These are phyloP conservation scores for Saccharomyces mikatae DNA, from an alignment of 805 yeast species.

Conservation along the genomic window DNA sequence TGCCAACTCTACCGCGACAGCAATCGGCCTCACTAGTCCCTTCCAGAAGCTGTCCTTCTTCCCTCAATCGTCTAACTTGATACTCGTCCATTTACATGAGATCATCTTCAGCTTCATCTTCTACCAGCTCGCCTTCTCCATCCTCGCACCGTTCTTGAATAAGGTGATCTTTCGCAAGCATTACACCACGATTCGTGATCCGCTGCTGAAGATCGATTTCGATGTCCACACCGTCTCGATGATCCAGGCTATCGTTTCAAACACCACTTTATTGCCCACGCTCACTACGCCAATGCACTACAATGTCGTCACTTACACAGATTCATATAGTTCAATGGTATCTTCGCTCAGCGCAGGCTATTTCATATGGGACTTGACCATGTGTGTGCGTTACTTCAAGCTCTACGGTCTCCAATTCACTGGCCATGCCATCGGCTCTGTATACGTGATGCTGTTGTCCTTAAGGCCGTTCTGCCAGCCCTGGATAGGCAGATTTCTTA, in stretches of 20 bases:
- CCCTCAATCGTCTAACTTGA: slow-evolving; percentile 35
- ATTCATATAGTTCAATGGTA: slow-evolving; percentile 70
- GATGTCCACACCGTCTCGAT: slow-evolving; percentile 87
- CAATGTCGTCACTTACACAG: slow-evolving; percentile 58
- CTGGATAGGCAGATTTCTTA: slow-evolving; percentile 72
- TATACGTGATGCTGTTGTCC: slow-evolving; percentile 59
- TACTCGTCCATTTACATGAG: slow-evolving; percentile 68
- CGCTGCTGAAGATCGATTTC: slow-evolving; percentile 56
- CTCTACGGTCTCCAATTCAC: slow-evolving; percentile 77
- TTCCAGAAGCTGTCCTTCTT: slow-evolving; percentile 24
- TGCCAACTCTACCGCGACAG: background rate
- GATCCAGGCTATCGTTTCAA: slow-evolving; percentile 68
- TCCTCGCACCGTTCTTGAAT: slow-evolving; percentile 44
- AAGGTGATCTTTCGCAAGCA: slow-evolving; percentile 41
- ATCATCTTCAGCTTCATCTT: slow-evolving; percentile 49
- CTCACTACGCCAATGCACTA: slow-evolving; percentile 40
- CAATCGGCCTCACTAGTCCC: slow-evolving; percentile 13
- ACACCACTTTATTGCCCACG: slow-evolving; percentile 54
- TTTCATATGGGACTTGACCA: slow-evolving; percentile 80
- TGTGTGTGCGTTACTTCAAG: slow-evolving; percentile 55
- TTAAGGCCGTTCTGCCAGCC: slow-evolving; percentile 71
- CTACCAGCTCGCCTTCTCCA: slow-evolving; percentile 47
- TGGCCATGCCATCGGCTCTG: slow-evolving; percentile 76
- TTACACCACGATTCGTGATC: slow-evolving; percentile 41
- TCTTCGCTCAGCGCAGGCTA: slow-evolving; percentile 72